Percentiles rank a stretch among this genome's conserved stretches.
Evolutionary conservation across 23 red algal genomes (phyloP).

Genomic region (Gracilariopsis chorda): DNA sequence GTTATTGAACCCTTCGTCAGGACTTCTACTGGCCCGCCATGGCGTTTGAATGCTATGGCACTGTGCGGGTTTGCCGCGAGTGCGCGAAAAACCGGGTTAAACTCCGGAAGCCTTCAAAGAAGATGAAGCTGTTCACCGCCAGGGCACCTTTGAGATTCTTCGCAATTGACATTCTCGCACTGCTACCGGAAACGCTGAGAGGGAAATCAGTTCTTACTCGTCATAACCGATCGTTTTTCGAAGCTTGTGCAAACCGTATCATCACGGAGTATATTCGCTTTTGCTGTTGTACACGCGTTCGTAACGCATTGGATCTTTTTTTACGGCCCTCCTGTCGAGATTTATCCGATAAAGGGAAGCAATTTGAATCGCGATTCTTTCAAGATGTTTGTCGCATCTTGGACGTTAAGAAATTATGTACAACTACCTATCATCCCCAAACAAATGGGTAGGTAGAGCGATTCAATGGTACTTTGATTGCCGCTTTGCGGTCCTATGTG

Average conservation of each 20-base stretch:
- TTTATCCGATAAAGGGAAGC: conserved; percentile 35
- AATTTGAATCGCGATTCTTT: conserved; percentile 26
- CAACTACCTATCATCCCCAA: background rate
- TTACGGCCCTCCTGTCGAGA: background rate
- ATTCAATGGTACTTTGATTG: background rate
- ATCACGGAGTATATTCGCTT: background rate
- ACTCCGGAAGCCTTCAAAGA: background rate
- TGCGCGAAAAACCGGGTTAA: background rate
- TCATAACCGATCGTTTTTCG: background rate
- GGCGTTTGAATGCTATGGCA: background rate
- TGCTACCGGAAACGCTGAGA: background rate
- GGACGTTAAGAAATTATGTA: conserved; percentile 11
- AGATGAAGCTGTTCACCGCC: background rate
- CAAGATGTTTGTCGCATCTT: conserved; percentile 24
- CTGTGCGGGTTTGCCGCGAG: background rate
- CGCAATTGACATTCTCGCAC: conserved; percentile 3
- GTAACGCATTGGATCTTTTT: conserved; percentile 4
- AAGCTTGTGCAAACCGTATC: background rate
- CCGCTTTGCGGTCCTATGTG: background rate
- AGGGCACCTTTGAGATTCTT: background rate
- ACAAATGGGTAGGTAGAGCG: background rate
- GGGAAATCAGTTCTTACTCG: background rate
- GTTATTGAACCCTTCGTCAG: background rate
- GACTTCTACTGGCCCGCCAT: background rate
- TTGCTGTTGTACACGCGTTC: background rate